Conservation (phyloP, 2,329 filamentous ascomycete genomes). For the Cladosporium sp. region DNA sequence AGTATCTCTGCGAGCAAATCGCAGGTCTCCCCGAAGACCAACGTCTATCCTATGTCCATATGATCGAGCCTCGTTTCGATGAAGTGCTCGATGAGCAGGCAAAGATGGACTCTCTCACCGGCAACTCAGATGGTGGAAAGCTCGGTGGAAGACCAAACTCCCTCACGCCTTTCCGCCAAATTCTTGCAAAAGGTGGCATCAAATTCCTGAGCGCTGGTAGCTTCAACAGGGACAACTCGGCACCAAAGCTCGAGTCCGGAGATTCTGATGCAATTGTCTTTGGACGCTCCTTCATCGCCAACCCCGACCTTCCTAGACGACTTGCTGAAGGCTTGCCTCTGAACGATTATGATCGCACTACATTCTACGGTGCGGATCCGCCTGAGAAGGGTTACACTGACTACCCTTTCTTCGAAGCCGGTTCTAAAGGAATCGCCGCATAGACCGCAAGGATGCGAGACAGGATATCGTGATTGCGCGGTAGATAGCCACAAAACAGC, state of each 20-base stretch:
- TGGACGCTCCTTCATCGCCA: constrained; percentile 47
- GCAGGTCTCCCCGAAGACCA: constrained; percentile 37
- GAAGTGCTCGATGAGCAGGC: constrained; percentile 30
- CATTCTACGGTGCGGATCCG: constrained; percentile 35
- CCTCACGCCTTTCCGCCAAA: constrained; percentile 20
- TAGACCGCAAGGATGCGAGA: neutral
- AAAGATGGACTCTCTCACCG: constrained; percentile 22
- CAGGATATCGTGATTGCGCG: neutral
- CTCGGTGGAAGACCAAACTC: constrained; percentile 33
- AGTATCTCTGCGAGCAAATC: constrained; percentile 47
- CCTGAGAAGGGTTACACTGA: constrained; percentile 37
- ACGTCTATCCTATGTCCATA: constrained; percentile 55
- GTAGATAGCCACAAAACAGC: no score
- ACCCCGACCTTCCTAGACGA: constrained; percentile 44
- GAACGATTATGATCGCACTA: constrained; percentile 37
- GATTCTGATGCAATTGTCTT: constrained; percentile 43
- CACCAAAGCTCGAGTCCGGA: constrained; percentile 35
- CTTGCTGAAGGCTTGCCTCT: constrained; percentile 38
- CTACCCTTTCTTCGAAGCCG: constrained; percentile 28
- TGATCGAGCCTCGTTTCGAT: constrained; percentile 54
- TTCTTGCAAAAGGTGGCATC: constrained; percentile 24
- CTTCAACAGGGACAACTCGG: constrained; percentile 35
- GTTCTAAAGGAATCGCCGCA: constrained; percentile 4
- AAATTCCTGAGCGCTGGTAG: constrained; percentile 39
- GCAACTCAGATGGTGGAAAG: constrained; percentile 14